Base-by-base conservation (phyloP, 2,329 filamentous ascomycete genomes). In the Fusarium verticillioides region DNA sequence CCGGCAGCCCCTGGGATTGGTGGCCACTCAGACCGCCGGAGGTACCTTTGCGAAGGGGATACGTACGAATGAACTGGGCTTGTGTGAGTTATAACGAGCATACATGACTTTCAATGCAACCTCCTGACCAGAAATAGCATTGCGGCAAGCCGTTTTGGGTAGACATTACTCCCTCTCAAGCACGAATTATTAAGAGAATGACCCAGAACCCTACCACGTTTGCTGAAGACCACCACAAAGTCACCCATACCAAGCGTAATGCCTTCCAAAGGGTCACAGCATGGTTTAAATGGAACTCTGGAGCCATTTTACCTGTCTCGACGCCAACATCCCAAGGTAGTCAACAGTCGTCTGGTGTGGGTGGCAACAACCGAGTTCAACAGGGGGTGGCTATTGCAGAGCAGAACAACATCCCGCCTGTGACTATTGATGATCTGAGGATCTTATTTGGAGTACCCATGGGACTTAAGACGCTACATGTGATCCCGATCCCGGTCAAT, bases 1-100 rank as follows among this genome's bases (percentile, higher is more conserved):
- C 62, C 8, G 62, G 58, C 3, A 62, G 57, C 16, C 46, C 57
- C 32, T 65, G 62, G 62, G 32, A 65, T 19, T 65, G 46, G 62
- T 62, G 57, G 62, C 57, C 46, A 15, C 26, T 65, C 11, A 10
- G 26, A n/a, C 11, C 46, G 30, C 62, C 62, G 2, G 37, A 28
- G 15, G 21, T 26, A 13, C n/a, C 57, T 43, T 19, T 65, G 21
- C 44, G 7, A 39, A 44, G 34, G 28, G 62, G 62, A 6, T 26
- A 62, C 10, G 16, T 53, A 16, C 34, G 62, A 28, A 53, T 65
- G 62, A 36, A 65, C 26, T 65, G 57, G 62, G 13, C 1, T 18
- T 62, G 57, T n/a, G 62, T 65, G 36, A 62, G 57, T 62, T 40
- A 18, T 18, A 12, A 13, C 23, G 9, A n/a, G 8, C 26, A 26